Conservation (phyloP, 192 early-diverging fungal species). For the Dispira simplex region DNA sequence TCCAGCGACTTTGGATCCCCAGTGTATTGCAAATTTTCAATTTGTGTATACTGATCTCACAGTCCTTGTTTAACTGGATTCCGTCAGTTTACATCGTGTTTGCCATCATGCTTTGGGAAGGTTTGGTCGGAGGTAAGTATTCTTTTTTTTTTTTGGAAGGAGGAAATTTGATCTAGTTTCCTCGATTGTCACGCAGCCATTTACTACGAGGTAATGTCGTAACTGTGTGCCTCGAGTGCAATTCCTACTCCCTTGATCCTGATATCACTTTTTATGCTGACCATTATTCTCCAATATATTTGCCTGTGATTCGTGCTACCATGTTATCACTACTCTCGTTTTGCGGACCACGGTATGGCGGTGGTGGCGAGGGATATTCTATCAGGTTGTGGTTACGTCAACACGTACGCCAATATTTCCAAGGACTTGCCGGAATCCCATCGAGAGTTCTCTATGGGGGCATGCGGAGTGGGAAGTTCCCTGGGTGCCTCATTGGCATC, state of each 20-base stretch:
- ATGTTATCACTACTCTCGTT: neutral
- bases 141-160: neutral
- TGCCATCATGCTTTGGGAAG: conserved; percentile 24
- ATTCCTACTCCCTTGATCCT: neutral
- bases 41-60: conserved; percentile 14
- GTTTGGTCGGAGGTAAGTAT: conserved; percentile 20
- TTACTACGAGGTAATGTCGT: neutral
- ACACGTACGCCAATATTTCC: conserved; percentile 21
- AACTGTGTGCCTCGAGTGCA: neutral
- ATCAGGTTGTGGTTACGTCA: conserved; percentile 23
- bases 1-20: conserved; percentile 22
- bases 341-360: neutral
- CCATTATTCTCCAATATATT: neutral
- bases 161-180: neutral
- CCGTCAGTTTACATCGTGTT: conserved; percentile 23
- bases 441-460: conserved; percentile 26
- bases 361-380: conserved; percentile 10
- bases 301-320: neutral
- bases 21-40: conserved; percentile 18
- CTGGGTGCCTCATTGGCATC: conserved; percentile 20
- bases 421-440: conserved; percentile 15
- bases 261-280: neutral
- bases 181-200: neutral
- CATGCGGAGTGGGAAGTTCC: conserved; percentile 21
- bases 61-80: conserved; percentile 16